Conservation (phyloP, 1,139 yeast genomes). For the Zygoascus meyerae region DNA sequence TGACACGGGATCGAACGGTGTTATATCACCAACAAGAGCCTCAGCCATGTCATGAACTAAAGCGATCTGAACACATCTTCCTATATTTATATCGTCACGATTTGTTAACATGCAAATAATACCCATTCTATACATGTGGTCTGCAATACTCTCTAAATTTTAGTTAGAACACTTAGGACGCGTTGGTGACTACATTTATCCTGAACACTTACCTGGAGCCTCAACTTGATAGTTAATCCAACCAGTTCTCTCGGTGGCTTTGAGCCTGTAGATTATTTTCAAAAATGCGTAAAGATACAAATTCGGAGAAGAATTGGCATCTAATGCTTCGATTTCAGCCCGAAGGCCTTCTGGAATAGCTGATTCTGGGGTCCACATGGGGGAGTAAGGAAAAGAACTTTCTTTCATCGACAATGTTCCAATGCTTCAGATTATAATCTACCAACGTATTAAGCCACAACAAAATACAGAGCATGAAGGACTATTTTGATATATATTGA, state of each 20-base stretch:
- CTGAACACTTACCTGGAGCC: slow-evolving; percentile 34
- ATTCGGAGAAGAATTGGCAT: slow-evolving; percentile 10
- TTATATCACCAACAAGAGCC: slow-evolving; percentile 87
- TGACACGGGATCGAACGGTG: slow-evolving; percentile 73
- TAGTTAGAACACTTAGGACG: background rate
- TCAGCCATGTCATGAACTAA: slow-evolving; percentile 94
- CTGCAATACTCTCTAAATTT: slow-evolving; percentile 68
- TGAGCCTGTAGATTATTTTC: slow-evolving; percentile 68
- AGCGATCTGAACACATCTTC: slow-evolving; percentile 76
- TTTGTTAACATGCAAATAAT: slow-evolving; percentile 72
- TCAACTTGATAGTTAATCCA: slow-evolving; percentile 79
- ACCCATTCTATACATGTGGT: slow-evolving; percentile 97
- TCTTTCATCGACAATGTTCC: too few species aligned
- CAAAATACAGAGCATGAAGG: too few species aligned
- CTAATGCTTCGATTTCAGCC: slow-evolving; percentile 34
- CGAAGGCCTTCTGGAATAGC: slow-evolving; percentile 52
- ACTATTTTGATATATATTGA: too few species aligned
- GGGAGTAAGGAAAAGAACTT: background rate
- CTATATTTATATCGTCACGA: slow-evolving; percentile 40
- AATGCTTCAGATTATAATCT: too few species aligned
- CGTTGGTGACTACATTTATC: background rate
- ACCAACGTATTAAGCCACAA: too few species aligned
- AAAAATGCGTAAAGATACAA: slow-evolving; percentile 43
- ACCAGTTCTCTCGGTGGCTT: slow-evolving; percentile 83
- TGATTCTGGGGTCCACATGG: slow-evolving; percentile 52